Conservation (phyloP, 306 rosid genomes). For the Alnus rubra region DNA sequence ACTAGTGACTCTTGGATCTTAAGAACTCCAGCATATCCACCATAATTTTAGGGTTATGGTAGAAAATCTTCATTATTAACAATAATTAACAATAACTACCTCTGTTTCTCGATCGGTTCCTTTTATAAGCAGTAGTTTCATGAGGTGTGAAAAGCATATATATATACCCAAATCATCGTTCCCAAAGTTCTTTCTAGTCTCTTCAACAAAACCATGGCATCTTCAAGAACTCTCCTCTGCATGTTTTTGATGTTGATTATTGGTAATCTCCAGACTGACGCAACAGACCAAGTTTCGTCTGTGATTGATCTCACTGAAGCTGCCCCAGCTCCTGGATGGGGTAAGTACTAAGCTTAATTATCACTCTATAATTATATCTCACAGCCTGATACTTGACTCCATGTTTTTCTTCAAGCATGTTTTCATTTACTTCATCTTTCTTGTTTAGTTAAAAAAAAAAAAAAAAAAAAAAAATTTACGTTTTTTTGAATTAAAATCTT, state of each 20-base stretch:
- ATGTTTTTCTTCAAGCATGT: too few relatives aligned
- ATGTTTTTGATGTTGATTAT: neutral
- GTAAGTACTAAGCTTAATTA: neutral
- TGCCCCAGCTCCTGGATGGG: neutral
- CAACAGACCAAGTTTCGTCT: neutral
- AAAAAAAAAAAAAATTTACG: neutral
- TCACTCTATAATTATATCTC: neutral
- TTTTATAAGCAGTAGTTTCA: too few relatives aligned
- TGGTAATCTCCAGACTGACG: neutral
- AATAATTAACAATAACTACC: too few relatives aligned
- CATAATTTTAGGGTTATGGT: neutral
- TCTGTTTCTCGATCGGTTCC: too few relatives aligned
- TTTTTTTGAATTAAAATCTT: neutral
- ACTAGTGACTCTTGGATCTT: too few relatives aligned
- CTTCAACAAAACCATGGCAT: slow-evolving; percentile 14
- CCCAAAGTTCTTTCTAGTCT: neutral
- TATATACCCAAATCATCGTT: too few relatives aligned
- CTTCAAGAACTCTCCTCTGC: slow-evolving; percentile 17
- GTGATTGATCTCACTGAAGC: neutral
- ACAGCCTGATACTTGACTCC: too few relatives aligned
- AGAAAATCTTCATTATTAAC: too few relatives aligned
- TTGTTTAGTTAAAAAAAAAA: neutral
- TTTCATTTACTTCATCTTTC: neutral
- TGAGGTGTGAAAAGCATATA: too few relatives aligned
- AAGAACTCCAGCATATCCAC: too few relatives aligned